Evolutionary conservation across 2,329 filamentous ascomycete species (phyloP), one percentile per base, ranked within the genome.

Genomic region (Colletotrichum agaves): DNA sequence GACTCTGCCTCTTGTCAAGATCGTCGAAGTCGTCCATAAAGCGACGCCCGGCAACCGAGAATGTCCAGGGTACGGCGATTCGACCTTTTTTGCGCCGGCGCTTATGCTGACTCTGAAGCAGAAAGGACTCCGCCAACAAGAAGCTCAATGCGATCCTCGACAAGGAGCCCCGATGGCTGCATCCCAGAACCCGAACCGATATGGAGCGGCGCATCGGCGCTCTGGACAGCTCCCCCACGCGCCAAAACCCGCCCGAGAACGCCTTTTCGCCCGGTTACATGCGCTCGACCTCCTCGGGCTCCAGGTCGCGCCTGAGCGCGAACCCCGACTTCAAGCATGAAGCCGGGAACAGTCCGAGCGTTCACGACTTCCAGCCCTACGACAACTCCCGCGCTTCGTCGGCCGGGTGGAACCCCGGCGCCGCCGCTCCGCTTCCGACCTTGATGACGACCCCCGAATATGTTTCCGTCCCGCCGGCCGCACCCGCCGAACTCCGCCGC

Each of bases 61-160:
- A 6, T 63, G 64, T 4, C 68, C 68, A 47, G 68, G 68, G 68
- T 70, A 65, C 23, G 64, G 43, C 23, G 13, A 39, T 15, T 7
- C 7, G 33, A 15, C n/a, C n/a, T n/a, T 13, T 5, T 27, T 27
- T 63, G 52, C 64, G 37, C 61, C 64, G 53, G 60, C 52, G 43
- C 61, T 35, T 19, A 41, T 58, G 53, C 72, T 71, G 64, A 72
- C 53, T 55, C 66, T 68, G 61, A 71, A 47, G 13, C 43, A 87
- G 85, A 41, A 84, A 84, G 71, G 86, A 88, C 71, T 88, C 87
- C 31, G 86, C 84, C 37, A 86, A 87, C 72, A 88, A 89, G 77
- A 87, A 84, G 21, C 82, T 88, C 70, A 84, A 85, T 61, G 78
- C 79, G 7, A 82, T 87, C 69, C 81, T 89, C 35, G 86, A 87